These are phyloP conservation scores for Penicillium canariense DNA, from an alignment of 495 filamentous ascomycete species.

Conservation along the genomic window DNA sequence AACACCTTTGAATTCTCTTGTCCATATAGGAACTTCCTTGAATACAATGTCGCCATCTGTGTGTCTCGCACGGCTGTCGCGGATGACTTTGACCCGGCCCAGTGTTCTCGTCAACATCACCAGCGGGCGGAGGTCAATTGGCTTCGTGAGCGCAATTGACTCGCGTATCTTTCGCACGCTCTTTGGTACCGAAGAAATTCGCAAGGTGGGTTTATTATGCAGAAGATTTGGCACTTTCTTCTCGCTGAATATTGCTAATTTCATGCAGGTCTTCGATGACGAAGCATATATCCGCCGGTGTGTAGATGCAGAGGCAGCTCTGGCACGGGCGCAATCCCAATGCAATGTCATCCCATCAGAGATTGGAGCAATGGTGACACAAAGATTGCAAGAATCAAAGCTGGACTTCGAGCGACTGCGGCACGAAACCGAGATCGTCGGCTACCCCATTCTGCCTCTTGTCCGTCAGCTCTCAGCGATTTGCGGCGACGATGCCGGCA, in stretches of 20 bases:
- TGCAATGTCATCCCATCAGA: constrained; percentile 45
- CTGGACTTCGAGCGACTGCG: constrained; percentile 42
- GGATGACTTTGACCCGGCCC: not conserved
- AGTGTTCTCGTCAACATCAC: not conserved
- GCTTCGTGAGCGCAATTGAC: constrained; percentile 48
- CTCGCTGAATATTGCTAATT: constrained; percentile 4
- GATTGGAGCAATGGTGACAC: constrained; percentile 39
- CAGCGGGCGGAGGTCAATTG: constrained; percentile 14
- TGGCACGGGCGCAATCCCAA: constrained; percentile 46
- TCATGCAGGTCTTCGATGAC: constrained; percentile 42
- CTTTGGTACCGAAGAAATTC: constrained; percentile 52
- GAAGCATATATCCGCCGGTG: constrained; percentile 48
- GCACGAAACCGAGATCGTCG: constrained; percentile 51
- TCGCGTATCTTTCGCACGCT: constrained; percentile 49
- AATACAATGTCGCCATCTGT: not conserved
- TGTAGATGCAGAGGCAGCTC: constrained; percentile 50
- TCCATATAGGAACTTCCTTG: not conserved
- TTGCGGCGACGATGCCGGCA: constrained; percentile 41
- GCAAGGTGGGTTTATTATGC: constrained; percentile 29
- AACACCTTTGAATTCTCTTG: not conserved
- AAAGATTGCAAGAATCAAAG: constrained; percentile 25
- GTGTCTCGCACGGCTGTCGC: not conserved
- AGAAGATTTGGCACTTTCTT: not conserved
- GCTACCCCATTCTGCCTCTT: constrained; percentile 52
- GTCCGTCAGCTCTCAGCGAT: constrained; percentile 43